phyloP scores from a whole-genome alignment of 768 basidiomycete species.

The Pholiota conissans region DNA sequence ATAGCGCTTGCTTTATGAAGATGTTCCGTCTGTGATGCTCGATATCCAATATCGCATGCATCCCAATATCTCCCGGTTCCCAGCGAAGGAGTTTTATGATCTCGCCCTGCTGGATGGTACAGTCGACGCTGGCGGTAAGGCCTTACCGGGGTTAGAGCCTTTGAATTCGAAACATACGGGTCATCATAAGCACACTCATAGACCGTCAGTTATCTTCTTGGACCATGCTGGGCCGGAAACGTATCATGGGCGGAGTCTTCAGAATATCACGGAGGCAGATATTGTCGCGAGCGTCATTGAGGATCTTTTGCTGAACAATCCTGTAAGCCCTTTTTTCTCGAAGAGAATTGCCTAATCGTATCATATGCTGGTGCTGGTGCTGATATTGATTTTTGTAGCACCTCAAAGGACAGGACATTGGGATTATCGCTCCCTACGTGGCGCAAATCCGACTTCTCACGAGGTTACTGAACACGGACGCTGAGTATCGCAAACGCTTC shows the following conservation, averaged over 20 bases:
- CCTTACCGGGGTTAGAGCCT: slow-evolving; percentile 54
- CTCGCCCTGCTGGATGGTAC: slow-evolving; percentile 74
- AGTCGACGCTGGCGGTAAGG: slow-evolving; percentile 49
- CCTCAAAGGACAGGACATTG: slow-evolving; percentile 75
- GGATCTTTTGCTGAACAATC: slow-evolving; percentile 76
- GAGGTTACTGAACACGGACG: slow-evolving; percentile 61
- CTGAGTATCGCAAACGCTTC: slow-evolving; percentile 54
- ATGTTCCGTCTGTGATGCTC: slow-evolving; percentile 88
- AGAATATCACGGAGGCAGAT: slow-evolving; percentile 76
- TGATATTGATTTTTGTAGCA: slow-evolving; percentile 33
- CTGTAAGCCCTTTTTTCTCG: slow-evolving; percentile 58
- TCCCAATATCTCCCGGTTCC: slow-evolving; percentile 85
- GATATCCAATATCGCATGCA: slow-evolving; percentile 98
- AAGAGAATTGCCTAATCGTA: too few relatives aligned
- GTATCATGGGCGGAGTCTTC: slow-evolving; percentile 65
- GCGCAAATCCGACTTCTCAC: slow-evolving; percentile 80
- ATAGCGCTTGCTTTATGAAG: slow-evolving; percentile 34
- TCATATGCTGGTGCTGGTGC: too few relatives aligned
- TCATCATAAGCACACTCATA: slow-evolving; percentile 8
- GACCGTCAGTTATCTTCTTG: slow-evolving; percentile 74
- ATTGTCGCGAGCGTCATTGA: slow-evolving; percentile 80
- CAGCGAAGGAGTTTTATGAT: slow-evolving; percentile 81
- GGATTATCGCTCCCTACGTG: slow-evolving; percentile 89
- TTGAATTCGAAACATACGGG: slow-evolving; percentile 58
- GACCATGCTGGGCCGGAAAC: slow-evolving; percentile 76